A percentile compares a stretch with the other conserved stretches of the same genome.
Evolutionary conservation across 352 stramenopile species (phyloP).

Genomic region (Phytophthora hybrid): DNA sequence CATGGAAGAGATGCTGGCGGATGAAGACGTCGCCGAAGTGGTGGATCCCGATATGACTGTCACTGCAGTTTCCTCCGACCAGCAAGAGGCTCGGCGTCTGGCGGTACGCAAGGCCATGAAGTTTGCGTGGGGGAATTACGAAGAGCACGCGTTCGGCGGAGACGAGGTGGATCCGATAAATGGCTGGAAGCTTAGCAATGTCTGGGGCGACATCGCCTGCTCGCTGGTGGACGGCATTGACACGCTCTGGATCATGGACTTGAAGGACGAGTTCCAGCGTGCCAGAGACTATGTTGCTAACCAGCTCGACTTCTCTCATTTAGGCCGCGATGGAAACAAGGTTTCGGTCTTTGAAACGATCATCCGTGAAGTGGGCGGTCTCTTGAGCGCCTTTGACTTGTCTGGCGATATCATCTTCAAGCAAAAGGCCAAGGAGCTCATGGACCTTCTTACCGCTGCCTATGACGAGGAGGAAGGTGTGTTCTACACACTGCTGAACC

Average conservation of each 20-base stretch:
- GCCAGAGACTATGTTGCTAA: slow-evolving; percentile 89
- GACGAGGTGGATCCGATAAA: slow-evolving; percentile 95
- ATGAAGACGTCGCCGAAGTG: slow-evolving; percentile 97
- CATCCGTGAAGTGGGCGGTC: slow-evolving; percentile 97
- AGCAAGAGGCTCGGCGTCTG: slow-evolving; percentile 55
- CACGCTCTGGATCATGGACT: slow-evolving; percentile 98
- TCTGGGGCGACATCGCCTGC: slow-evolving; percentile 92
- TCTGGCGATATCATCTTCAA: slow-evolving; percentile 90
- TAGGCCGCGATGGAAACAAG: slow-evolving; percentile 58
- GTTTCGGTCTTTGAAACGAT: slow-evolving; percentile 99
- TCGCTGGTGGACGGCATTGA: slow-evolving; percentile 96
- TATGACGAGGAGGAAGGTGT: slow-evolving; percentile 93
- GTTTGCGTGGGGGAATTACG: slow-evolving; percentile 91
- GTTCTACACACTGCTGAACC: slow-evolving; percentile 92
- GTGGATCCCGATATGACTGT: slow-evolving; percentile 30
- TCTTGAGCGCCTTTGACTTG: slow-evolving; percentile 96
- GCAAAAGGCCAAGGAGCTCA: slow-evolving; percentile 93
- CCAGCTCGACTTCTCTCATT: slow-evolving; percentile 83
- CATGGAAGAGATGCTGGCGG: slow-evolving; percentile 95
- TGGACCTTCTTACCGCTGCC: slow-evolving; percentile 87
- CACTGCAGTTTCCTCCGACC: slow-evolving; percentile 25
- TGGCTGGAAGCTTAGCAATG: slow-evolving; percentile 67
- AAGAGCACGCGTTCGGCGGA: slow-evolving; percentile 93
- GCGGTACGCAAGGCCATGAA: slow-evolving; percentile 75
- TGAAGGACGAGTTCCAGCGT: slow-evolving; percentile 92